Evolutionary conservation across 352 stramenopile genomes (phyloP), one percentile per base, ranked within the genome.

Genomic region (Phytophthora palmivora): DNA sequence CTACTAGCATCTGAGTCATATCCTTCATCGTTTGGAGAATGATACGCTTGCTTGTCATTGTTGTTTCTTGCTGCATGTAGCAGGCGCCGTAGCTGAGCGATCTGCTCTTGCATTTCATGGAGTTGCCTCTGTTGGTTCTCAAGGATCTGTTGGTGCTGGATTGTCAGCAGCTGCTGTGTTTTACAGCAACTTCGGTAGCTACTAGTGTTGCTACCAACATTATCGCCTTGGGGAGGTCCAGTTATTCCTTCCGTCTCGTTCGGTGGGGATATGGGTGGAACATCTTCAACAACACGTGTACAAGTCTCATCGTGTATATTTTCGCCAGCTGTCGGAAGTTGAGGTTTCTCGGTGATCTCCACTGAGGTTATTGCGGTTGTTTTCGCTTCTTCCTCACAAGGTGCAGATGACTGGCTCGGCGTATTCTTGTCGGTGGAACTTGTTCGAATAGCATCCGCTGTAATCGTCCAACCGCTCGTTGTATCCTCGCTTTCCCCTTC

Each of bases 131-230:
- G 79, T 32, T 94, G 84, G 6, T 91, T 87, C 45, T 92, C 81
- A 14, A 92, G 65, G 26, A 91, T 88, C 62, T 91, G 74, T 32
- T 94, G 84, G 36, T 94, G 84, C 51, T 91, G 82, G 30, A 86
- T 78, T 19, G 78, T 84, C 43, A 93, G 53, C 21, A 91, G 58
- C 41, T 88, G 74, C 42, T 93, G 82, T 0, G 80, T 78, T 30
- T 81, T 82, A 47, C 82, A 91, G 47, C 82, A 93, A 54, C 67
- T 84, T 34, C 58, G 73, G 18, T 70, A 65, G 33, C 44, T 80
- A 34, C 30, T 58, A 7, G 15, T 47, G 18, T 54, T 51, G 28
- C 56, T 56, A 28, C 30, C 47, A 46, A 18, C 6, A 51, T 32
- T 52, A n/a, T 66, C 52, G 48, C 33, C 51, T n/a, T 63, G 26